Base-by-base conservation (phyloP, 1,284 basidiomycete species). In the Irpex rosettiformis region DNA sequence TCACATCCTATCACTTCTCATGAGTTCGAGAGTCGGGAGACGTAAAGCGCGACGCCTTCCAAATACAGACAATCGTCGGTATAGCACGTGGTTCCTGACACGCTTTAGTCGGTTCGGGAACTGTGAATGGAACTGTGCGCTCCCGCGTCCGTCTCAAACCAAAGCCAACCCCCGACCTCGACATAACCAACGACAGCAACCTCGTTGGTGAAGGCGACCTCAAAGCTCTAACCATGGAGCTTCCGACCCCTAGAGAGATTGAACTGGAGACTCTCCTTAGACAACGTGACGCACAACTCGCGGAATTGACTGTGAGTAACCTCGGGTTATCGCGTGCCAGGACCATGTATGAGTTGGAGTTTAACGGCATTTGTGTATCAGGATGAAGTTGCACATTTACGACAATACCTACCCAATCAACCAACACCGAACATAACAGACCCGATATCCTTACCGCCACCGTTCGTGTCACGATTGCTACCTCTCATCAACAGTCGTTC, bases 231-330 rank as follows among this genome's bases (percentile, higher is more conserved):
- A 63, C 65, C 67, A 89, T 89, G 86, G 82, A 85, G 61, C 73
- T 89, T 51, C 90, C 90, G 22, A 81, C 85, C 37, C 73, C 82
- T 58, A 79, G 90, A 70, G 89, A 91, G 72, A 76, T 91, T 61
- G 88, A 92, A 69, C 82, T 93, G 45, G 90, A 93, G 72, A 80
- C 82, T 47, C 77, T 88, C 8, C 75, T 93, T 18, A 79, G 88
- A 64, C 79, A 86, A 69, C 81, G 88, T 65, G 89, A 92, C 72
- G 76, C 77, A 57, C 87, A 91, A 67, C 73, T 91, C 58, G 75
- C 79, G 54, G 81, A 86, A 66, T 80, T 92, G 60, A 86, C 79
- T 62, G 90, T 91, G 73, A 72, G 86, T 75, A 51, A 58, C 58
- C n/a, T 40, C 33, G 11, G 30, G 28, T 45, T 33, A 51, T 27